These are phyloP conservation scores for Neonectria magnoliae DNA, from an alignment of 2,329 filamentous ascomycete species.

Conservation along the genomic window DNA sequence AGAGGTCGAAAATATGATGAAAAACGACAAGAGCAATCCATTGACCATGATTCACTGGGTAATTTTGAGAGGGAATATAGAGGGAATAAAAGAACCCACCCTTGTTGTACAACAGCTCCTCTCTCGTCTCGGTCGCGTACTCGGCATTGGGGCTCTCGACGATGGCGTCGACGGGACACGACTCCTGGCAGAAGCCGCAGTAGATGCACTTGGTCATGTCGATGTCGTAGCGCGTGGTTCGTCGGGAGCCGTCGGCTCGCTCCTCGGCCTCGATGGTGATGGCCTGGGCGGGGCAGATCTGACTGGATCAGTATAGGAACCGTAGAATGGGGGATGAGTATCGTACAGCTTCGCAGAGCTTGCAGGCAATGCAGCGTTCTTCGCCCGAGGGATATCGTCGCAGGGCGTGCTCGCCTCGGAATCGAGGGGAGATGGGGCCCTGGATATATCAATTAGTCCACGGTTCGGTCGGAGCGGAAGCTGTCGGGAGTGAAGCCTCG, in stretches of 20 bases:
- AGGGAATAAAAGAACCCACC: conserved; percentile 49
- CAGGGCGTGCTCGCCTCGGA: conserved; percentile 97
- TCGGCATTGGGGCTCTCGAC: conserved; percentile 72
- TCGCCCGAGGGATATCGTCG: conserved; percentile 96
- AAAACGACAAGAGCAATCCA: neutral
- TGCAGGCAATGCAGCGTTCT: conserved; percentile 99
- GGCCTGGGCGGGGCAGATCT: conserved; percentile 95
- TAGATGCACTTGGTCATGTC: conserved; percentile 99
- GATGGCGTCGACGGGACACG: conserved; percentile 95
- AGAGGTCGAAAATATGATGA: neutral
- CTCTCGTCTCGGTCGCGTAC: conserved; percentile 75
- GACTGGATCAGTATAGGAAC: conserved; percentile 24
- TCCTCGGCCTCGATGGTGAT: conserved; percentile 99
- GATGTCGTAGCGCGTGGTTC: conserved; percentile 98
- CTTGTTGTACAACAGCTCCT: conserved; percentile 98
- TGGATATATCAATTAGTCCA: conserved; percentile 44
- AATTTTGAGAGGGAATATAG: neutral
- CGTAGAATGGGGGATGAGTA: neutral
- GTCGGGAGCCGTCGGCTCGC: conserved; percentile 92
- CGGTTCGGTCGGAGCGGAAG: conserved; percentile 8
- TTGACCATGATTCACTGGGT: neutral
- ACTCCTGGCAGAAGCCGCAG: conserved; percentile 99
- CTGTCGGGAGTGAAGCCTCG: neutral
- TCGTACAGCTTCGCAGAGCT: conserved; percentile 90
- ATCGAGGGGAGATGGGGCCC: conserved; percentile 96